phyloP scores from a whole-genome alignment of 1,139 yeast species.

The Eremothecium gossypii region DNA sequence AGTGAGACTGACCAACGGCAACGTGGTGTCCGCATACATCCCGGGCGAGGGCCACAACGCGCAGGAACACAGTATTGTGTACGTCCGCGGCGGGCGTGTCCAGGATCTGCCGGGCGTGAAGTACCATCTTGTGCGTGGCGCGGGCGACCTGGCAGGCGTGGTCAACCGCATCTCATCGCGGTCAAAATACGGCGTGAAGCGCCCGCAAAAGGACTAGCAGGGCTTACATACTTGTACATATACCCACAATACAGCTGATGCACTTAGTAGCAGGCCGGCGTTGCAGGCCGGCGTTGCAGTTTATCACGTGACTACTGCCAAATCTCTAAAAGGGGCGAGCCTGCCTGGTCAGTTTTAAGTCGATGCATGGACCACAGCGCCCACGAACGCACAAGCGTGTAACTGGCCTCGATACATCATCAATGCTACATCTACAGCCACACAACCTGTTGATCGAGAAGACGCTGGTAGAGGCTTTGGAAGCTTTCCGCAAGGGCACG shows the following conservation, averaged over 20 bases:
- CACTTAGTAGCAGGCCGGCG: too few species aligned
- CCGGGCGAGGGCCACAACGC: constrained; percentile 99
- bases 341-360: too few species aligned
- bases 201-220: constrained; percentile 48
- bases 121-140: constrained; percentile 89
- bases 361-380: too few species aligned
- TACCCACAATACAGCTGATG: too few species aligned
- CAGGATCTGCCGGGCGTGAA: constrained; percentile 98
- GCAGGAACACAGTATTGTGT: constrained; percentile 94
- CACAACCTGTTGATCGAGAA: constrained; percentile 40
- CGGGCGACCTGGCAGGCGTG: constrained; percentile 88
- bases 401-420: too few species aligned
- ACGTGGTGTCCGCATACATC: constrained; percentile 81
- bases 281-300: too few species aligned
- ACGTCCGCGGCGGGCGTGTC: constrained; percentile 94
- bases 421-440: constrained; percentile 40
- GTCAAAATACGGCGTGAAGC: constrained; percentile 90
- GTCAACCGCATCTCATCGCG: constrained; percentile 86
- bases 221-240: constrained; percentile 4
- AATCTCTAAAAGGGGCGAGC: not conserved
- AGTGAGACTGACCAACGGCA: constrained; percentile 87
- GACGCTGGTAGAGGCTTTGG: constrained; percentile 36
- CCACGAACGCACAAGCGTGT: too few species aligned
- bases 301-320: not conserved
- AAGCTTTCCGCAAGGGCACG: constrained; percentile 25